Conservation (phyloP, 2,329 filamentous ascomycete genomes). For the Emergomyces africanus region DNA sequence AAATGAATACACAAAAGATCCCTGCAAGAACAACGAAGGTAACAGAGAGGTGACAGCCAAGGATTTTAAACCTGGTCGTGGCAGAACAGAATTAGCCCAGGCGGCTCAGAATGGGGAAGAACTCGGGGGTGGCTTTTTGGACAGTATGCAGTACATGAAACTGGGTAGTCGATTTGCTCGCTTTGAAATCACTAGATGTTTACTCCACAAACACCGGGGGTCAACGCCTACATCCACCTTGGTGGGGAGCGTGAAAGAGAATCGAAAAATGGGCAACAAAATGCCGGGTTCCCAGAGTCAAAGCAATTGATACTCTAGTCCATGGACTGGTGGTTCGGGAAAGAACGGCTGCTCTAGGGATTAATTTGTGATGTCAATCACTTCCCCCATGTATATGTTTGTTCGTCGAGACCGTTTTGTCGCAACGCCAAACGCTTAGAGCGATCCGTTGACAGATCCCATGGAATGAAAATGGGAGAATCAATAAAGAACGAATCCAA, state of each 20-base stretch:
- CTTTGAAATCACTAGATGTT: background rate
- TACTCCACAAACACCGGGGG: background rate
- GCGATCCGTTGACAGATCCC: background rate
- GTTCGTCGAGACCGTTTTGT: background rate
- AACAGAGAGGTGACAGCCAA: background rate
- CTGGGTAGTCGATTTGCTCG: background rate
- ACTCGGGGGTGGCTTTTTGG: background rate
- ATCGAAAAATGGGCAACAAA: background rate
- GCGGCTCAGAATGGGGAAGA: background rate
- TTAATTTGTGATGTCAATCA: background rate
- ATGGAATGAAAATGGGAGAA: background rate
- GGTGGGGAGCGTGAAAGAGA: background rate
- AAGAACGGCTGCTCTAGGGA: too few species aligned
- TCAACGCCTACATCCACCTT: background rate
- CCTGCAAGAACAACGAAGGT: background rate
- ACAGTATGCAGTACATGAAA: too few species aligned
- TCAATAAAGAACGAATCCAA: background rate
- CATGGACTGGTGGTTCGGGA: too few species aligned
- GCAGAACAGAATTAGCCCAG: background rate
- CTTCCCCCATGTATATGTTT: background rate
- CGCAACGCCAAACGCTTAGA: background rate
- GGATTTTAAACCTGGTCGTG: background rate
- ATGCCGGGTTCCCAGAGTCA: background rate
- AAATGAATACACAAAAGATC: too few species aligned
- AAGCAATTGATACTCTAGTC: background rate